Percentiles rank a stretch among this genome's conserved stretches.
Evolutionary conservation across 1,284 basidiomycete genomes (phyloP).

Genomic region (Puccinia hordei): DNA sequence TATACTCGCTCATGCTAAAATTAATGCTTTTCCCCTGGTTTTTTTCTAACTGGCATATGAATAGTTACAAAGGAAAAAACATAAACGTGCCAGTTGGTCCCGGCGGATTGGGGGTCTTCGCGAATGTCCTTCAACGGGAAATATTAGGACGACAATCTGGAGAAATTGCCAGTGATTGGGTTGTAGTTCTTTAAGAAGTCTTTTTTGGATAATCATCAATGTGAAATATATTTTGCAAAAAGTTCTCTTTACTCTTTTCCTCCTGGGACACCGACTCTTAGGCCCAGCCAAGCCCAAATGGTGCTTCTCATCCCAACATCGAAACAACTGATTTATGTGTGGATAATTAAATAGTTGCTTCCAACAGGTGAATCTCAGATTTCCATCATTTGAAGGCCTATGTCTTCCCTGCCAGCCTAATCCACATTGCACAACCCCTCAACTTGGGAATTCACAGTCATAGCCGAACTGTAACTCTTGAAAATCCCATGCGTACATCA

Average conservation of each 20-base stretch:
- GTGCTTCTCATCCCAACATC: too few species aligned
- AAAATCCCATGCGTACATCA: too few species aligned
- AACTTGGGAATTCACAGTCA: too few species aligned
- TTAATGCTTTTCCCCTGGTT: neutral
- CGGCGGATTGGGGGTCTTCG: slow-evolving; percentile 83
- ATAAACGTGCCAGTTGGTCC: slow-evolving; percentile 79
- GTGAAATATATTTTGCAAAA: neutral
- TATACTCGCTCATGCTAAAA: neutral
- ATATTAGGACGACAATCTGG: slow-evolving; percentile 90
- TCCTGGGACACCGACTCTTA: neutral
- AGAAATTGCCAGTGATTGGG: slow-evolving; percentile 78
- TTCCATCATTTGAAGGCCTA: too few species aligned
- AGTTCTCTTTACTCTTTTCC: neutral
- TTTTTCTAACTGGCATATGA: neutral
- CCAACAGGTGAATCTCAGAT: too few species aligned
- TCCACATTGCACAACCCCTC: too few species aligned
- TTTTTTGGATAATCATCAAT: neutral
- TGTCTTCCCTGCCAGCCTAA: too few species aligned
- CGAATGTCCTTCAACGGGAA: slow-evolving; percentile 77
- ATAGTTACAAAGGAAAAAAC: slow-evolving; percentile 74
- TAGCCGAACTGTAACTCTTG: too few species aligned
- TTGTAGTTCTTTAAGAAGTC: slow-evolving; percentile 51
- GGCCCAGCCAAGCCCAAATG: too few species aligned
- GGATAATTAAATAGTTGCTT: too few species aligned
- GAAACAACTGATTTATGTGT: too few species aligned